Base-by-base conservation (phyloP, 208 protist species). In the Kentomonas sorsogonicus region DNA sequence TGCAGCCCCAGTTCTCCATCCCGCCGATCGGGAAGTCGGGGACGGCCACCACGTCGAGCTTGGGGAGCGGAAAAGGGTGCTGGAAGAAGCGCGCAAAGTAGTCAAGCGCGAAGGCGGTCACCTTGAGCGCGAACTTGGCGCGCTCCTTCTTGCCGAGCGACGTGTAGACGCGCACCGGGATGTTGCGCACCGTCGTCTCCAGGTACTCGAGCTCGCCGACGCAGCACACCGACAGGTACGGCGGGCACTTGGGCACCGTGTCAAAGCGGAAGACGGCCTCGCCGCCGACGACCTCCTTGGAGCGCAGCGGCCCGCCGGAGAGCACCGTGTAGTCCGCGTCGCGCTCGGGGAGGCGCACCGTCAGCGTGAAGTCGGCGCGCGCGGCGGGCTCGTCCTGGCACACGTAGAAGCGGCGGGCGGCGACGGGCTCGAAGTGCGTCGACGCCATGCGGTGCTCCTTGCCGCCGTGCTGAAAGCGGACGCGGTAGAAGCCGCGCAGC, bases 31-130 rank as follows among this genome's bases (percentile, higher is more conserved):
- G 80, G 66, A 98, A 99, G 59, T 98, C 91, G 5, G 96, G 91
- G 44, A 99, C 88, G 6, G 96, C 95, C 11, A 99, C 79, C n/a
- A 99, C 57, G 72, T 99, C 98, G 22, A 98, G 71, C 76, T 99
- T 99, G 13, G 95, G 83, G 20, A 99, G 79, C 7, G 96, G 95
- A 68, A 94, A 98, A 29, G 73, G 76, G 50, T 87, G 74, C 44
- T 77, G 74, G 63, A 98, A 98, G 47, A 95, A 94, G 23, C 84
- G 67, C 45, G 91, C 83, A 60, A 93, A 96, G 51, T 76, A 92
- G 34, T 86, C 57, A 20, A 98, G 55, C 9, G 88, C 66, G 60
- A 92, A 85, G 1, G 62, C 58, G 16, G 77, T 80, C 7, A 69
- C 81, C 10, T 96, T 63, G 0, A 98, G 74, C 7, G 92, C 85